phyloP scores from a whole-genome alignment of 2,329 filamentous ascomycete species.

The Xylaria polymorpha region DNA sequence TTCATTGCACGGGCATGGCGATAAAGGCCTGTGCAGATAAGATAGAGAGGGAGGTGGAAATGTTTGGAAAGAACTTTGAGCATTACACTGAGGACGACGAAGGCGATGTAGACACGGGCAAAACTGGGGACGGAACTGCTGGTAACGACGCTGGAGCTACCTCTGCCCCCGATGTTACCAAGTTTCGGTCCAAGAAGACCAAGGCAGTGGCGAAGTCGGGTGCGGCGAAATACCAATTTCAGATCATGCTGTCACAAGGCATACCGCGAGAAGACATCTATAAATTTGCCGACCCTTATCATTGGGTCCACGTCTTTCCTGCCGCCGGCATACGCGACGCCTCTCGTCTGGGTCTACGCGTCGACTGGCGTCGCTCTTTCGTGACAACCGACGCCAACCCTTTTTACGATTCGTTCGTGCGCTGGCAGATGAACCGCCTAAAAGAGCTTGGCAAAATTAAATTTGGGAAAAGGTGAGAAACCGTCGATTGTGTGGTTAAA shows the following conservation, averaged over 20 bases:
- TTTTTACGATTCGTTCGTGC: too few species aligned
- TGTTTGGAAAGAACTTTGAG: conserved; percentile 52
- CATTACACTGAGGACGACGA: conserved; percentile 57
- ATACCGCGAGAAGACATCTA: conserved; percentile 91
- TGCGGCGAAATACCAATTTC: conserved; percentile 90
- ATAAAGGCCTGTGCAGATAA: conserved; percentile 38
- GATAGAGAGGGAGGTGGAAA: conserved; percentile 31
- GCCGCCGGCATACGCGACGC: too few species aligned
- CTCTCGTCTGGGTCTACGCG: too few species aligned
- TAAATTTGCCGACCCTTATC: too few species aligned
- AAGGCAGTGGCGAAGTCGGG: conserved; percentile 91
- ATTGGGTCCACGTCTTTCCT: too few species aligned
- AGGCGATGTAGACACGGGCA: too few species aligned
- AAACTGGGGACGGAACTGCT: conserved; percentile 38
- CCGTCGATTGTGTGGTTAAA: too few species aligned
- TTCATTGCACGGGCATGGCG: conserved; percentile 35
- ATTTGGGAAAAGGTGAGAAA: too few species aligned
- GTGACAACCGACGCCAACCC: too few species aligned
- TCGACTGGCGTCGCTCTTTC: too few species aligned
- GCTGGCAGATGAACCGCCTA: too few species aligned
- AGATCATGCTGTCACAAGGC: conserved; percentile 90
- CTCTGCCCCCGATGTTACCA: conserved; percentile 73
- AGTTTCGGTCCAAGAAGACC: conserved; percentile 92
- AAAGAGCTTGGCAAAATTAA: too few species aligned
- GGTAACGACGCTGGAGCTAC: conserved; percentile 73